Conservation (phyloP, 2,329 filamentous ascomycete species). For the Daldinia sp. region DNA sequence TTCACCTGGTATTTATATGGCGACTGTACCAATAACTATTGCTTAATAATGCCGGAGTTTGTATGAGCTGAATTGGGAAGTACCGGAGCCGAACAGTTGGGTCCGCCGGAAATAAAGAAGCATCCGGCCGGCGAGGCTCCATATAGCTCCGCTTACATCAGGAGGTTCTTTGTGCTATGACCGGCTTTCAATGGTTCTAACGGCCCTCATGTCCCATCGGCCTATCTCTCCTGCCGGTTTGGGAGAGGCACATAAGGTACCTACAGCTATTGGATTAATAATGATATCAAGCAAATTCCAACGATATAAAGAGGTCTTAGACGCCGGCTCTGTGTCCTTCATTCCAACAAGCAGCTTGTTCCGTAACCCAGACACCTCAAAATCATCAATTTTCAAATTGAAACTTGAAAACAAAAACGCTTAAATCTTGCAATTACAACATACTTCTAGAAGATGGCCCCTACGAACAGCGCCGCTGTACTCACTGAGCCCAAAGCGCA, state of each 20-base stretch:
- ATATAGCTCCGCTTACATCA: background rate
- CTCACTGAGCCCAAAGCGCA: conserved; percentile 36
- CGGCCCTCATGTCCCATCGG: background rate
- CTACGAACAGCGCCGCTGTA: conserved; percentile 43
- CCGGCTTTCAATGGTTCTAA: background rate
- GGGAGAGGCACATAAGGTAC: background rate
- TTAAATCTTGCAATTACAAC: background rate
- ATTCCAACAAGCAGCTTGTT: background rate
- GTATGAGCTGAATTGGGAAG: background rate
- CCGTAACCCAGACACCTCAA: background rate
- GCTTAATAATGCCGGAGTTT: conserved; percentile 6
- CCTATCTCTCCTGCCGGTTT: background rate
- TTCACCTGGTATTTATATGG: background rate
- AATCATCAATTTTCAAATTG: background rate
- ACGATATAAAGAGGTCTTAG: background rate
- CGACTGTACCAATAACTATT: background rate
- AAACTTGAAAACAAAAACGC: background rate
- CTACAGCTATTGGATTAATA: background rate
- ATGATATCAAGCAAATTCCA: background rate
- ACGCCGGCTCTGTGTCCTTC: background rate
- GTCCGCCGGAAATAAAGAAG: background rate
- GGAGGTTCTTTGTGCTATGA: background rate
- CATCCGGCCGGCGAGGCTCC: background rate
- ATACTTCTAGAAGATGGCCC: conserved; percentile 35
- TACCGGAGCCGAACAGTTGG: background rate